These are phyloP conservation scores for Kodamaea leandrae DNA, from an alignment of 805 yeast species.

Conservation along the genomic window DNA sequence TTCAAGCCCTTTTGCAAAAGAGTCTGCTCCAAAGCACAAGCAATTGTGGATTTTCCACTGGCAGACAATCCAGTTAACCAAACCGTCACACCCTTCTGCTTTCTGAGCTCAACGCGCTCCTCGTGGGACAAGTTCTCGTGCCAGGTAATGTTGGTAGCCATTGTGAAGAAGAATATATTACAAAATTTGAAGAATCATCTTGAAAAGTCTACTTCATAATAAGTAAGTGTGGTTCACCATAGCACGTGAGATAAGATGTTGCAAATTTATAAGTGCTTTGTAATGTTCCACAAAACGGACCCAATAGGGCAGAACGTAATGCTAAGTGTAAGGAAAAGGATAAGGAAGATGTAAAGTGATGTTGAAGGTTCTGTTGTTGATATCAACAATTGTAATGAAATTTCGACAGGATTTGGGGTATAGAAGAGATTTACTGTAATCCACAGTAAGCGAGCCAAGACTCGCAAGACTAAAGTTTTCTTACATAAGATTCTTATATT, in stretches of 20 bases:
- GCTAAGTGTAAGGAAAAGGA: no score
- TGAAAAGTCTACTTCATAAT: no score
- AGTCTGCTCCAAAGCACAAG: slow-evolving; percentile 87
- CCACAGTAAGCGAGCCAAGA: no score
- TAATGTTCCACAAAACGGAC: neutral
- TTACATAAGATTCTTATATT: no score
- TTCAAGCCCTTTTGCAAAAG: slow-evolving; percentile 66
- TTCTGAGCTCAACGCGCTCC: slow-evolving; percentile 69
- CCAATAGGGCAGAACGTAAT: no score
- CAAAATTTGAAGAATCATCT: neutral
- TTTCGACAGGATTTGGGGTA: no score
- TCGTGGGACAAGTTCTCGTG: slow-evolving; percentile 83
- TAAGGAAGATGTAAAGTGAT: no score
- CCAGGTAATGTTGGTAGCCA: slow-evolving; percentile 98
- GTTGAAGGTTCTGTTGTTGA: no score
- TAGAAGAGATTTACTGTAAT: no score
- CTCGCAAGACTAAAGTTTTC: no score
- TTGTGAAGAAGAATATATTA: slow-evolving; percentile 25
- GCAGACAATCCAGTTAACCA: slow-evolving; percentile 97
- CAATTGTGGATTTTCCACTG: slow-evolving; percentile 91
- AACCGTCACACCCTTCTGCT: slow-evolving; percentile 84
- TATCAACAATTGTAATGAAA: no score
- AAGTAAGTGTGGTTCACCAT: slow-evolving; percentile 11
- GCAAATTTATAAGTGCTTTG: neutral
- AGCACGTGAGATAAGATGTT: slow-evolving; percentile 10